phyloP scores from a whole-genome alignment of 2,329 filamentous ascomycete genomes.

The Aaosphaeria pasadenensis region DNA sequence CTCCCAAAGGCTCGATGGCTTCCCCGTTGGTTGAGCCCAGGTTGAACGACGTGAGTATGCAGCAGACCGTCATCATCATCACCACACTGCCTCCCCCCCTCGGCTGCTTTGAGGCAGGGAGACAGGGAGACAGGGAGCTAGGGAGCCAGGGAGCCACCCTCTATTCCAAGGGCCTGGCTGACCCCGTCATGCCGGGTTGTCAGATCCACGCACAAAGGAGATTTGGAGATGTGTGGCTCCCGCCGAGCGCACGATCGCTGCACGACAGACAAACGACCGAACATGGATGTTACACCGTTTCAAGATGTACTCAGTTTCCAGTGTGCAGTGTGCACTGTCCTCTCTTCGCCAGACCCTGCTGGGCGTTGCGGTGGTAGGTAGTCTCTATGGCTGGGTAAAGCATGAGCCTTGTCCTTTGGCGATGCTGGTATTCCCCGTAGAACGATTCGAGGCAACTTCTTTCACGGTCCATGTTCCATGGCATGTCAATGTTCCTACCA shows the following conservation, averaged over 20 bases:
- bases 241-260: conserved; percentile 13
- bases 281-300: conserved; percentile 2
- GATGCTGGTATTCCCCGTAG: too few species aligned
- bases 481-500: conserved; percentile 4
- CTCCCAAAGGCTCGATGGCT: neutral
- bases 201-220: conserved; percentile 17
- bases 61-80: conserved; percentile 1
- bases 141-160: neutral
- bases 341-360: conserved; percentile 7
- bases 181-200: conserved; percentile 16
- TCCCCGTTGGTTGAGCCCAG: neutral
- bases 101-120: neutral
- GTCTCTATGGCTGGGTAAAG: too few species aligned
- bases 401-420: too few species aligned
- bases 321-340: conserved; percentile 5
- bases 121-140: too few species aligned
- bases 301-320: conserved; percentile 1
- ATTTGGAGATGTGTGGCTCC: conserved; percentile 4
- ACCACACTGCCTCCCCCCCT: conserved; percentile 10
- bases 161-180: conserved; percentile 27
- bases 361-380: neutral
- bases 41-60: neutral
- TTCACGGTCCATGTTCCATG: too few species aligned
- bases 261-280: conserved; percentile 9
- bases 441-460: too few species aligned